Evolutionary conservation across 1,284 basidiomycete genomes (phyloP).

Genomic region (Rhodotorula sp.): DNA sequence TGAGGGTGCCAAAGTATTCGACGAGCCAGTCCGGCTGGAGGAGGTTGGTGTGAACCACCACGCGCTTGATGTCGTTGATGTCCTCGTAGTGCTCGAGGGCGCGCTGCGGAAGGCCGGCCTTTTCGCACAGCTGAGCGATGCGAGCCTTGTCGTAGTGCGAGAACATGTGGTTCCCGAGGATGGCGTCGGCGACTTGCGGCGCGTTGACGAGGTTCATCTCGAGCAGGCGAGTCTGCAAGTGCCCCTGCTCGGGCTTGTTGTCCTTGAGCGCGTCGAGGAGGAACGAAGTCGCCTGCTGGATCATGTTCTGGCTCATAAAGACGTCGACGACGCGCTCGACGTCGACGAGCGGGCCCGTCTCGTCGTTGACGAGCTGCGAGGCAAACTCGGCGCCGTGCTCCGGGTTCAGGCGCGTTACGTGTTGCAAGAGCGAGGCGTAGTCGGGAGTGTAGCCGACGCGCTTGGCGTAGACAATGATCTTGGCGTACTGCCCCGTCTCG

Average conservation of each 20-base stretch:
- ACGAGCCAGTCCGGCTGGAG: conserved; percentile 95
- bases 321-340: conserved; percentile 95
- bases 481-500: conserved; percentile 97
- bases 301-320: conserved; percentile 99
- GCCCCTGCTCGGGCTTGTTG: conserved; percentile 96
- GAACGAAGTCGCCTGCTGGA: conserved; percentile 98
- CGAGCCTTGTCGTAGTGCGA: conserved; percentile 93
- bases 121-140: conserved; percentile 97
- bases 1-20: conserved; percentile 94
- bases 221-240: conserved; percentile 90
- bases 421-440: conserved; percentile 91
- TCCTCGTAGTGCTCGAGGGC: conserved; percentile 97
- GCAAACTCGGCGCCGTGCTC: conserved; percentile 99
- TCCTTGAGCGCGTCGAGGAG: conserved; percentile 98
- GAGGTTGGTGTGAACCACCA: conserved; percentile 87
- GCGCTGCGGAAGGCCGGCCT: conserved; percentile 91
- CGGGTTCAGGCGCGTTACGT: conserved; percentile 93
- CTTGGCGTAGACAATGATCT: conserved; percentile 97
- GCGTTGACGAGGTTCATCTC: conserved; percentile 99
- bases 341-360: conserved; percentile 87
- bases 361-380: conserved; percentile 90
- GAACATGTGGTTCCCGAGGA: conserved; percentile 99
- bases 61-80: conserved; percentile 94
- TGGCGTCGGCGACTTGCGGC: conserved; percentile 98
- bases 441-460: conserved; percentile 95